phyloP scores from a whole-genome alignment of 1,284 basidiomycete genomes.

The Rhodotorula sp. region DNA sequence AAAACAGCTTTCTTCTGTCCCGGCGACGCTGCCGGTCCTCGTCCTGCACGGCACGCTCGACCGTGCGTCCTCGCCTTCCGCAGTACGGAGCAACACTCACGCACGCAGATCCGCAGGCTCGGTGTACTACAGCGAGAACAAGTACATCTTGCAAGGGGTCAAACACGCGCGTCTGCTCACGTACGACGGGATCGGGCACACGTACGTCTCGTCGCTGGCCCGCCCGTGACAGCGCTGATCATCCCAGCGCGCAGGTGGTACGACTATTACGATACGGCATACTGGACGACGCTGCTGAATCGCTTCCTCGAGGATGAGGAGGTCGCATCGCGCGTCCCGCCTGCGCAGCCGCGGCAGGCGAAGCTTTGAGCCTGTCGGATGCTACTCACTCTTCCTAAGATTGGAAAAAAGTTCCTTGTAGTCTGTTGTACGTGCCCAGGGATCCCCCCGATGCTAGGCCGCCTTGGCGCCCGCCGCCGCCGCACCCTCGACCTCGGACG shows the following conservation, averaged over 20 bases:
- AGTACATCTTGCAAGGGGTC: constrained; percentile 33
- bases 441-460: too few species aligned
- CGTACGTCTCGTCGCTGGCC: constrained; percentile 4
- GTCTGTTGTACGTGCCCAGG: not conserved
- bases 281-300: constrained; percentile 30
- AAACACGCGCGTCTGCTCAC: constrained; percentile 32
- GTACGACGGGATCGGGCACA: constrained; percentile 33
- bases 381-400: not conserved
- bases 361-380: not conserved
- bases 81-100: not conserved
- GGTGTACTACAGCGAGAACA: constrained; percentile 36
- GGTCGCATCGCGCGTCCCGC: constrained; percentile 2
- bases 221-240: not conserved
- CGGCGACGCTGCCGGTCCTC: constrained; percentile 29
- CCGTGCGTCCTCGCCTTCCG: constrained; percentile 6
- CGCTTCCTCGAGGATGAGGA: constrained; percentile 29
- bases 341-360: not conserved
- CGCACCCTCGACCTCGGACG: constrained; percentile 31
- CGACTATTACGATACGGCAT: constrained; percentile 32
- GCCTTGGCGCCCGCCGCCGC: too few species aligned
- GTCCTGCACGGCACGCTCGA: constrained; percentile 36
- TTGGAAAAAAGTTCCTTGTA: too few species aligned
- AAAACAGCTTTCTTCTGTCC: constrained; percentile 15
- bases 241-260: constrained; percentile 20
- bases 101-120: constrained; percentile 10